These are phyloP conservation scores for Exophiala calicioides DNA, from an alignment of 2,329 filamentous ascomycete genomes.

Conservation along the genomic window DNA sequence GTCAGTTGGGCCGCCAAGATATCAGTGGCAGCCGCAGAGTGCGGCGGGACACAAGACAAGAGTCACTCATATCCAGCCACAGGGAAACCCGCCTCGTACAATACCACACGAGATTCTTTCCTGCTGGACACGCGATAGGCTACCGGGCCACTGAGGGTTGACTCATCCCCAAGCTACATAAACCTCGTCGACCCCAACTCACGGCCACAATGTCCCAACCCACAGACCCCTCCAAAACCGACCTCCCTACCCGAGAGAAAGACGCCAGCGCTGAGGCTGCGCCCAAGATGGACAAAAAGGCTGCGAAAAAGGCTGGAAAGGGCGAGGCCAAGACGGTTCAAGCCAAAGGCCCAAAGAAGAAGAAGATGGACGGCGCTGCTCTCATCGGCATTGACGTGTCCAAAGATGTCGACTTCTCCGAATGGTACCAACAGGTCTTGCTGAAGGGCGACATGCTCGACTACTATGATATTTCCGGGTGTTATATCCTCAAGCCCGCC, in stretches of 20 bases:
- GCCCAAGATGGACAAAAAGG: conserved; percentile 49
- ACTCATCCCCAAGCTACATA: background rate
- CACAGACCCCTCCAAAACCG: conserved; percentile 22
- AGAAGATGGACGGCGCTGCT: conserved; percentile 62
- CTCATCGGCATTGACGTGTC: conserved; percentile 84
- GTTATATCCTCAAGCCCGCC: conserved; percentile 84
- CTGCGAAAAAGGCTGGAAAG: conserved; percentile 46
- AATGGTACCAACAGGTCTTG: conserved; percentile 97
- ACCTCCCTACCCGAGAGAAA: conserved; percentile 26
- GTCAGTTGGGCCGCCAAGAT: too few species aligned
- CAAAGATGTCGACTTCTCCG: conserved; percentile 83
- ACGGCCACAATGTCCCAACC: conserved; percentile 24
- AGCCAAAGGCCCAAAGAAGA: conserved; percentile 43
- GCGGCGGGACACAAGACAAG: too few species aligned
- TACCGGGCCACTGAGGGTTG: background rate
- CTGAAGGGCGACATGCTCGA: conserved; percentile 97
- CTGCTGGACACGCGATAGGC: too few species aligned
- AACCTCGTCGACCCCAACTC: background rate
- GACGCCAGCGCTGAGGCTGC: conserved; percentile 6
- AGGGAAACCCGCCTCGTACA: too few species aligned
- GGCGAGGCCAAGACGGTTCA: conserved; percentile 46
- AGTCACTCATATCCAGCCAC: too few species aligned
- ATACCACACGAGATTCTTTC: too few species aligned
- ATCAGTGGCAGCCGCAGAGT: too few species aligned
- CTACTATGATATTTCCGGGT: conserved; percentile 97